Evolutionary conservation across 192 early-diverging fungal species (phyloP), one percentile per base, ranked within the genome.

Genomic region (Backusella sp.): DNA sequence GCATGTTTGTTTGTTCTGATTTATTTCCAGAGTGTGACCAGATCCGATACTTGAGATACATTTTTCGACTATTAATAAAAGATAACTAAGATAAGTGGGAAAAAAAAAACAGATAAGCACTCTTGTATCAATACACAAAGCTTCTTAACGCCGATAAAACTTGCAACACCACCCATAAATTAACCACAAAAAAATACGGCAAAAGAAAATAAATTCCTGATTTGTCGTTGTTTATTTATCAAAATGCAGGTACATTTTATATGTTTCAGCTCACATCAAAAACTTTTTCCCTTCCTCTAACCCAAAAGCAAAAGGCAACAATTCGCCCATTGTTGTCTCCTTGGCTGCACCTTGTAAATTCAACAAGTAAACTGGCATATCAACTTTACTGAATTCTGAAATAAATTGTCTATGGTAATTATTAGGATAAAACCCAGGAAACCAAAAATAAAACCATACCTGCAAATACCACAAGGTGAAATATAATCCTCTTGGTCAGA

Each of bases 251-350:
- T 36, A 68, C 67, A 36, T 12, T n/a, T 68, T 68, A 68, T 3
- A 68, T 26, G 56, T 23, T 62, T 62, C 26, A 62, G 21, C 26
- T 62, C 56, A 62, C 56, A 62, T 62, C 56, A 62, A 62, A 26
- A 62, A 75, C 28, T 70, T 59, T 23, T 70, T 52, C 6, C 52
- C 62, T 41, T 80, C 59, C n/a, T 95, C 92, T 0, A 91, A 87
- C 2, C 92, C 89, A 83, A 96, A 96, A n/a, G 86, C 87, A 67
- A 86, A 78, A 19, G 93, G 93, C 11, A 95, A 77, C 35, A 95
- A 79, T 68, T 91, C 86, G 4, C 68, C 68, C 49, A 95, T 80
- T 8, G 67, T 79, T 34, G 85, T 84, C 42, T 79, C 73, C 75
- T 85, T 84, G 66, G 84, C 83, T 32, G 72, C 83, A 12, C 91